Base-by-base conservation (phyloP, 345 rosid species). In the Populus ilicifolia region DNA sequence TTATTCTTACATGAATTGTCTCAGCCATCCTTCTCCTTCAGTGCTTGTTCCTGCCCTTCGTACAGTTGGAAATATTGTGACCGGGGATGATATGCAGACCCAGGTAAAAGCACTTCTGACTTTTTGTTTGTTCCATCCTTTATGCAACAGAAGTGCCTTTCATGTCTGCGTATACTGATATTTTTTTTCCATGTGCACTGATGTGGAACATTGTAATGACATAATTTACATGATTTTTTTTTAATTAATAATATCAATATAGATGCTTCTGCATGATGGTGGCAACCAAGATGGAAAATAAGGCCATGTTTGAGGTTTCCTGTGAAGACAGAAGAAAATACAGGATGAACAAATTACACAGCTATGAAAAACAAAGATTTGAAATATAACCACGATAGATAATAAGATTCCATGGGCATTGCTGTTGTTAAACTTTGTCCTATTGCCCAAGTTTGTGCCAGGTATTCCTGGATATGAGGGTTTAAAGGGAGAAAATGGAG, bases 31-130 rank as follows among this genome's bases (percentile, higher is more conserved):
- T 41, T 81, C 80, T 46, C 78, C 84, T 33, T 70, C 80, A 27
- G 84, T 81, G 65, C 75, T 81, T 73, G 80, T 77, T 69, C 80
- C 84, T 6, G 80, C 84, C n/a, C 84, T 81, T 67, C 78, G 84
- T 2, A 73, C 80, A 8, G 77, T 77, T 25, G 84, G 84, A 46
- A 81, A 81, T 69, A 73, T 81, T 73, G 84, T 77, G 64, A 77
- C 80, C 0, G 84, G 84, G 43, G 77, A 81, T 48, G 84, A 81
- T 69, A 17, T 62, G 6, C 84, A 81, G 70, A 81, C 84, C 70
- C 77, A 81, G 84, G 84, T 81, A 81, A 25, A 48, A 29, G 33
- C 21, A 13, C 48, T 59, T 59, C 27, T 59, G 27, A 9, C 29
- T 59, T 59, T 59, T 23, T 59, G 29, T n/a, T 59, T 59, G 63